A percentile compares a stretch with the other conserved stretches of the same genome.
Conservation (phyloP, 441 rosid species). For the Kokia cookei region DNA sequence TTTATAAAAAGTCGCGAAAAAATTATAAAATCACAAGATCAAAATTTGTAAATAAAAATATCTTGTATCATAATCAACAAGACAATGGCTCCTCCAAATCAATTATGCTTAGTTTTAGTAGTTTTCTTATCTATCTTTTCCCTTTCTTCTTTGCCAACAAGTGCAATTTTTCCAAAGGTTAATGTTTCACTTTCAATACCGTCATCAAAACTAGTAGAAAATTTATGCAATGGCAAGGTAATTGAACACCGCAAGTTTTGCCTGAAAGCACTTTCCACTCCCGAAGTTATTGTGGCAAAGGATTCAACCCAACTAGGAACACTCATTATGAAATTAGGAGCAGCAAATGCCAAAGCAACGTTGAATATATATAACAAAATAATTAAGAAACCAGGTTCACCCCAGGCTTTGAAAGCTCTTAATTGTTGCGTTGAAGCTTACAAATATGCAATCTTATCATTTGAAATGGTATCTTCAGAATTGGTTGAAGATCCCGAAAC, state of each 20-base stretch:
- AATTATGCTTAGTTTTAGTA: background rate
- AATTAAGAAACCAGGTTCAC: background rate
- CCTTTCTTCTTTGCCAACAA: background rate
- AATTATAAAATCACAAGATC: too few species aligned
- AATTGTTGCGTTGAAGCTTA: background rate
- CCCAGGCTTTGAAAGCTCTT: background rate
- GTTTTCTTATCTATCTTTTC: background rate
- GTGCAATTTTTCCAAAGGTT: background rate
- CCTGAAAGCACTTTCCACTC: background rate
- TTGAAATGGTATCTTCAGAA: background rate
- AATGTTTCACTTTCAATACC: background rate
- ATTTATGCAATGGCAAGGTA: background rate
- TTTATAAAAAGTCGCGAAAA: too few species aligned
- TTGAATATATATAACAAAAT: background rate
- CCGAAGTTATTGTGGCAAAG: background rate
- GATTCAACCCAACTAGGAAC: background rate
- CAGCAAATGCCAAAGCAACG: background rate
- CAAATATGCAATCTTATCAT: background rate
- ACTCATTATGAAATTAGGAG: background rate
- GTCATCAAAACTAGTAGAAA: background rate
- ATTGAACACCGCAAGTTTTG: background rate
- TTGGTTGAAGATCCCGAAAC: slow-evolving; percentile 9
- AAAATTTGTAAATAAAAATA: too few species aligned
- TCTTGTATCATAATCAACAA: background rate
- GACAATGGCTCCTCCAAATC: background rate